These are phyloP conservation scores for Tolypocladium tundrense DNA, from an alignment of 2,329 filamentous ascomycete genomes.

Conservation along the genomic window DNA sequence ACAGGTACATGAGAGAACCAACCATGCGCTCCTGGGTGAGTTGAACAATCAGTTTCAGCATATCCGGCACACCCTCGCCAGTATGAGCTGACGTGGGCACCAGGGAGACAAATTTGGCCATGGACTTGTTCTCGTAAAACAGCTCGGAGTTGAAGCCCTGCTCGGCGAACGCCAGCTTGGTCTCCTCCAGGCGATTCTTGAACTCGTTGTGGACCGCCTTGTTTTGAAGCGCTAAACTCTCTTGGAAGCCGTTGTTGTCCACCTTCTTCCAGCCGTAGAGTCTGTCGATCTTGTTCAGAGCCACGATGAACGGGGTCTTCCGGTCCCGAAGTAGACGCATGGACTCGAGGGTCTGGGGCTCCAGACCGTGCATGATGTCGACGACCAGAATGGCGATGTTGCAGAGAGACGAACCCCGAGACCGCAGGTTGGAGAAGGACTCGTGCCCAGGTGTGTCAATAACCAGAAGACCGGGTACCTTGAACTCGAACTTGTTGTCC, in stretches of 20 bases:
- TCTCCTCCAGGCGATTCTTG: constrained; percentile 76
- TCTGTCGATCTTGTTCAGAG: constrained; percentile 99
- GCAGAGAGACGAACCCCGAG: constrained; percentile 92
- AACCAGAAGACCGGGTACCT: constrained; percentile 89
- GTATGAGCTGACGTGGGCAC: constrained; percentile 96
- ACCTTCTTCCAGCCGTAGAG: constrained; percentile 98
- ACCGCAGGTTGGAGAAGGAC: constrained; percentile 97
- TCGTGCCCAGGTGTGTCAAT: constrained; percentile 99
- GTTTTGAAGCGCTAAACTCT: constrained; percentile 81
- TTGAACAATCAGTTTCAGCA: constrained; percentile 89
- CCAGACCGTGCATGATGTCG: constrained; percentile 99
- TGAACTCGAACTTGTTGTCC: constrained; percentile 87
- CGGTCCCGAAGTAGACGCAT: constrained; percentile 88
- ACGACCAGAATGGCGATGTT: constrained; percentile 99
- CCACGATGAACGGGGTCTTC: constrained; percentile 96
- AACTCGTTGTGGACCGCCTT: constrained; percentile 94
- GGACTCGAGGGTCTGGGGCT: constrained; percentile 93
- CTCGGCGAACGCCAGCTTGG: constrained; percentile 88
- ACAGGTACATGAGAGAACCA: constrained; percentile 93
- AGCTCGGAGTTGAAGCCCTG: constrained; percentile 97
- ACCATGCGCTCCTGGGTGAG: constrained; percentile 98
- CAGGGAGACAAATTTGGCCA: constrained; percentile 89
- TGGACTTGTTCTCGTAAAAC: constrained; percentile 96
- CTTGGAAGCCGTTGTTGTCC: constrained; percentile 96
- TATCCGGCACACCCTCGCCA: constrained; percentile 97